Conservation (phyloP, 257 asterid species). For the Orobanche coerulescens region DNA sequence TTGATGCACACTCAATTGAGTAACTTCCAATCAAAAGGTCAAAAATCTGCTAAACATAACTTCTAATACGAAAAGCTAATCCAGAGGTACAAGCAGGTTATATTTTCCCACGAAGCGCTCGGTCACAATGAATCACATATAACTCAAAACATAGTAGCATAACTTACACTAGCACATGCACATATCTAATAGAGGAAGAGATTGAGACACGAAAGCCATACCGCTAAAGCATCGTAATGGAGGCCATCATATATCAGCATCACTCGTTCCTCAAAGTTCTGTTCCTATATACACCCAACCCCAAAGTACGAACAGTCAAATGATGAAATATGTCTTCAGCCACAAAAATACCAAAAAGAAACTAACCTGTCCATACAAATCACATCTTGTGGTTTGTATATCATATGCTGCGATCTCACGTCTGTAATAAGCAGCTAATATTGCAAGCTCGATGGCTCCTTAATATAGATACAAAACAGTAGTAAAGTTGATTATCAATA, state of each 20-base stretch:
- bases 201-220: conserved; percentile 34
- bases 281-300: conserved; percentile 39
- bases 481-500: no score
- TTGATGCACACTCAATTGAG: not conserved
- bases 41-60: not conserved
- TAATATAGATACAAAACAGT: conserved; percentile 8
- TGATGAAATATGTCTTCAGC: conserved; percentile 8
- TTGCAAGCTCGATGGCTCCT: conserved; percentile 97
- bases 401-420: conserved; percentile 96
- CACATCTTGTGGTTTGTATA: conserved; percentile 91
- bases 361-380: conserved; percentile 88
- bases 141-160: not conserved
- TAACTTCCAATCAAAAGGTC: not conserved
- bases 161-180: not conserved
- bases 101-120: not conserved
- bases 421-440: conserved; percentile 64
- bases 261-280: conserved; percentile 68
- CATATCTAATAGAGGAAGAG: conserved; percentile 5
- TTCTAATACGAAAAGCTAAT: not conserved
- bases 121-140: not conserved
- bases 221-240: conserved; percentile 94
- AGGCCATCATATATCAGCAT: conserved; percentile 96
- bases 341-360: conserved; percentile 9
- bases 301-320: conserved; percentile 19
- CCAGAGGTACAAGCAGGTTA: not conserved